These are phyloP conservation scores for Sambucus nigra DNA, from an alignment of 129 eudicot genomes.

Conservation along the genomic window DNA sequence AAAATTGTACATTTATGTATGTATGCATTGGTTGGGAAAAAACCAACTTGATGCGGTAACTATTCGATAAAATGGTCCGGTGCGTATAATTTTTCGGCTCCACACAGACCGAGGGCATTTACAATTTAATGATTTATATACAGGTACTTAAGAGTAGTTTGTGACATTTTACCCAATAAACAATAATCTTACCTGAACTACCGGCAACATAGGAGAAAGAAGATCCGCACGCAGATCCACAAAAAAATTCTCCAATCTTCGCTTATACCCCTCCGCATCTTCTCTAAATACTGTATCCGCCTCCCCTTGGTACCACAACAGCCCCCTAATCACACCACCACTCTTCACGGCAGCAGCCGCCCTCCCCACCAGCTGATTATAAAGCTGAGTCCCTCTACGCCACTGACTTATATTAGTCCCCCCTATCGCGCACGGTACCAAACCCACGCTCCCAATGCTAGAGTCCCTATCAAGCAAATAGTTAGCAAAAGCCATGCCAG, in stretches of 20 bases:
- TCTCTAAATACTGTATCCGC: neutral
- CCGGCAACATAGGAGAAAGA: conserved; percentile 11
- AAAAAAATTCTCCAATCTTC: neutral
- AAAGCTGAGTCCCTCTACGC: conserved; percentile 21
- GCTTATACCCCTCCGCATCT: conserved; percentile 1
- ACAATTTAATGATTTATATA: too few species aligned
- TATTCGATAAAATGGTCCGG: too few species aligned
- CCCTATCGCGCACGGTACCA: conserved; percentile 62
- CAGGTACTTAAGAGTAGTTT: too few species aligned
- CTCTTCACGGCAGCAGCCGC: neutral
- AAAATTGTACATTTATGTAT: too few species aligned
- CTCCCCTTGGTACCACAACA: conserved; percentile 23
- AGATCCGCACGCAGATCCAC: conserved; percentile 8
- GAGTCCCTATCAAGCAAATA: conserved; percentile 24
- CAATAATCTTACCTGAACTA: conserved; percentile 7
- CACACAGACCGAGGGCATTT: too few species aligned
- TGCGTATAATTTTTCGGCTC: too few species aligned
- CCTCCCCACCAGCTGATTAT: neutral
- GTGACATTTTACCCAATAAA: too few species aligned
- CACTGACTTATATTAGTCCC: conserved; percentile 61
- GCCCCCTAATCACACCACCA: neutral
- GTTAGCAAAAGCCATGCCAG: conserved; percentile 56
- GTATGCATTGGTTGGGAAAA: too few species aligned
- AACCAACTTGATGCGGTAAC: too few species aligned
- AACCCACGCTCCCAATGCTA: conserved; percentile 21